Percentiles rank a stretch among this genome's conserved stretches.
Evolutionary conservation across 2,329 filamentous ascomycete genomes (phyloP).

Genomic region (Fusarium papillatum): DNA sequence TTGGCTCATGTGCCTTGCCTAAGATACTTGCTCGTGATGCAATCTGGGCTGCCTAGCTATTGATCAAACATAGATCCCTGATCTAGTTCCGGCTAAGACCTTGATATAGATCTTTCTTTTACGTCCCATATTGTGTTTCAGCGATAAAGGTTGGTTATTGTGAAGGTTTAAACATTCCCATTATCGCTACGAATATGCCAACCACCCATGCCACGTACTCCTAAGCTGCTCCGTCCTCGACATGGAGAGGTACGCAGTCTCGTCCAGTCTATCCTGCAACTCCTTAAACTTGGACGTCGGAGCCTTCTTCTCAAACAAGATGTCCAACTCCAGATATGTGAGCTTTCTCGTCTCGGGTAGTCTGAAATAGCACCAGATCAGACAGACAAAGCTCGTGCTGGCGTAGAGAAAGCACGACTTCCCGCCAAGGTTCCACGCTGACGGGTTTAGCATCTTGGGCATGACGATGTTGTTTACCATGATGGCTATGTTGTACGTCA

Average conservation of each 20-base stretch:
- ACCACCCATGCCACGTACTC: conserved; percentile 42
- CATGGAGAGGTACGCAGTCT: conserved; percentile 36
- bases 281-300: conserved; percentile 49
- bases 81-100: too few relatives aligned
- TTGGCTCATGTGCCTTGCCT: too few relatives aligned
- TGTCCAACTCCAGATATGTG: conserved; percentile 44
- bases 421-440: conserved; percentile 42
- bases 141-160: too few relatives aligned
- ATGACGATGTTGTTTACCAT: conserved; percentile 45
- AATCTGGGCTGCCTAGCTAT: too few relatives aligned
- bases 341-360: conserved; percentile 45
- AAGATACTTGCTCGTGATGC: too few relatives aligned
- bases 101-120: too few relatives aligned
- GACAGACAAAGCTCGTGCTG: conserved; percentile 34
- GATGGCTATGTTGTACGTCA: conserved; percentile 36
- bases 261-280: conserved; percentile 36
- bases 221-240: conserved; percentile 32
- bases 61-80: too few relatives aligned
- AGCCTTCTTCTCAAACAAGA: conserved; percentile 45
- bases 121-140: too few relatives aligned
- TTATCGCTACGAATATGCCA: conserved; percentile 33
- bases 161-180: too few relatives aligned
- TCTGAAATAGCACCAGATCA: conserved; percentile 46
- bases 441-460: conserved; percentile 46
- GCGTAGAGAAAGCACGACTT: conserved; percentile 43